Evolutionary conservation across 1,284 basidiomycete genomes (phyloP).

Genomic region (Ceratobasidium sp.): DNA sequence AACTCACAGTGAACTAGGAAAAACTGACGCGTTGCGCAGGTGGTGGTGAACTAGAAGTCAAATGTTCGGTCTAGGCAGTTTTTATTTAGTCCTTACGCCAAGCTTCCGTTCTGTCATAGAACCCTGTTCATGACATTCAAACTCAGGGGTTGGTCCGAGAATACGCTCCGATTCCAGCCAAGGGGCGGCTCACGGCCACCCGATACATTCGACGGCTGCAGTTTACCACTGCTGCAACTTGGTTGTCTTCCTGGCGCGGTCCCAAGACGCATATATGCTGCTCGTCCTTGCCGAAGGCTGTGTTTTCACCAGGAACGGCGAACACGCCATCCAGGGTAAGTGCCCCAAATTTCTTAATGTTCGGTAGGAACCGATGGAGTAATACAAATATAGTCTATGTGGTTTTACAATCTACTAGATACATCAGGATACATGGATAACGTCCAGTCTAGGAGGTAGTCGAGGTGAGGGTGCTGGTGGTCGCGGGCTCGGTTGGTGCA

Average conservation of each 20-base stretch:
- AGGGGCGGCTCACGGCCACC: no score
- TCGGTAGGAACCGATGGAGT: neutral
- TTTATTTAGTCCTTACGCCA: conserved; percentile 6
- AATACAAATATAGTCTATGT: conserved; percentile 6
- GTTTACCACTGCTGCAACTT: no score
- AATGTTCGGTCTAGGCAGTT: neutral
- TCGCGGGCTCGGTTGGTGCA: neutral
- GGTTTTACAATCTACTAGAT: neutral
- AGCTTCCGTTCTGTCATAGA: neutral
- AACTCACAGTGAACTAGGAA: neutral
- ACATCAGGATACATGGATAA: neutral
- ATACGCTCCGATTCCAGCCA: no score
- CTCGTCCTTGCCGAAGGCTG: neutral
- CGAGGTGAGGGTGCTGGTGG: neutral
- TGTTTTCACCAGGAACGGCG: neutral
- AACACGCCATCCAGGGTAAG: no score
- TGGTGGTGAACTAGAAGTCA: neutral
- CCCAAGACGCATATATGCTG: neutral
- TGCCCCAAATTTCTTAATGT: no score
- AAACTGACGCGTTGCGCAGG: neutral
- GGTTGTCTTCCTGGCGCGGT: no score
- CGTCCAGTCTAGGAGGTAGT: neutral
- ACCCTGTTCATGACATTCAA: conserved; percentile 4
- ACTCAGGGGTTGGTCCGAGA: neutral
- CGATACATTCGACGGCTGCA: no score